A percentile compares a stretch with the other conserved stretches of the same genome.
Evolutionary conservation across 352 stramenopile species (phyloP).

Genomic region (Globisporangium splendens): DNA sequence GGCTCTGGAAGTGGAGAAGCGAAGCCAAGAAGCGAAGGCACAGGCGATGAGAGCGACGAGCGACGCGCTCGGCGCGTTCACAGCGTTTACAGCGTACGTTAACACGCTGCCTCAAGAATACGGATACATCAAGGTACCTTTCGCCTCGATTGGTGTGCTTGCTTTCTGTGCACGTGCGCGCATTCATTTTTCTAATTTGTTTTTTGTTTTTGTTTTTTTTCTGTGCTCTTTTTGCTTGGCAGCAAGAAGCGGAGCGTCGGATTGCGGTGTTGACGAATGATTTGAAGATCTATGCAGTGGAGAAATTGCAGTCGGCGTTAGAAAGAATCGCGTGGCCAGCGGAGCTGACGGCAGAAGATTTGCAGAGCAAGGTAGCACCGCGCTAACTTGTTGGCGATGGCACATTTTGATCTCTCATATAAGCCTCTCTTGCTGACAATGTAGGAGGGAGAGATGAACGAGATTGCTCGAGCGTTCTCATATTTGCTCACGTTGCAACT

Average conservation of each 20-base stretch:
- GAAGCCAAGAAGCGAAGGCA: constrained; percentile 36
- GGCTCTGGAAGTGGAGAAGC: constrained; percentile 50
- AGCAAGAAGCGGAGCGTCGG: constrained; percentile 42
- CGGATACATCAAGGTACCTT: constrained; percentile 41
- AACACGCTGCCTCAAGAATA: constrained; percentile 39
- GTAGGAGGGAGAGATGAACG: constrained; percentile 23
- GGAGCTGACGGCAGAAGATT: constrained; percentile 25
- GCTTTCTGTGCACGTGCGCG: too few species aligned
- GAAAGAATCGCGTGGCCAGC: constrained; percentile 47
- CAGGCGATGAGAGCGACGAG: constrained; percentile 36
- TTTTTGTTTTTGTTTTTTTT: background rate
- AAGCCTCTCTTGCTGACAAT: background rate
- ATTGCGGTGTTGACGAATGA: constrained; percentile 42
- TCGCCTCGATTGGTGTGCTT: background rate
- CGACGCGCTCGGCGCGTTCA: constrained; percentile 43
- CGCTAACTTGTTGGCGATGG: too few species aligned
- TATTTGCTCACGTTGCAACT: constrained; percentile 62
- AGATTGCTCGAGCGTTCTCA: constrained; percentile 38
- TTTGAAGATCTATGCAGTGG: constrained; percentile 46
- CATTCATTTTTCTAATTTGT: background rate
- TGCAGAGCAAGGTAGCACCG: constrained; percentile 23
- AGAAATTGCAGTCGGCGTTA: constrained; percentile 48
- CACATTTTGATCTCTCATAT: background rate
- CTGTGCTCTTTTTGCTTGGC: background rate
- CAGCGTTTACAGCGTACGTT: constrained; percentile 31